Evolutionary conservation across 2,329 filamentous ascomycete genomes (phyloP).

Genomic region (Colletotrichum sp.): DNA sequence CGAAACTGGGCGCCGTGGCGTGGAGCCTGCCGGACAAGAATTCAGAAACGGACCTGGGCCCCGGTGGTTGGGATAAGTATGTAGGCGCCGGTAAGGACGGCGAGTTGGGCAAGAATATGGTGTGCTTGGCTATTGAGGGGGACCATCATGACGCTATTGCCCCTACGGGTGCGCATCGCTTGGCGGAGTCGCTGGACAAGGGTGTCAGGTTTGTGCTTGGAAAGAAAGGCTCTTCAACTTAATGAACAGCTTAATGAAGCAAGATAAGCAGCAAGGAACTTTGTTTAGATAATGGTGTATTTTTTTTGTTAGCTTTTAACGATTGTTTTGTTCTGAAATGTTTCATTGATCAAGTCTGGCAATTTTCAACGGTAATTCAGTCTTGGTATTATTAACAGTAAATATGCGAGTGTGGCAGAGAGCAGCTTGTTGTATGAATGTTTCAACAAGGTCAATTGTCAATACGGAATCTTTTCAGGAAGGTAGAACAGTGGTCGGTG

Average conservation of each 20-base stretch:
- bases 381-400: too few relatives aligned
- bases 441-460: too few relatives aligned
- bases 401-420: rapidly evolving
- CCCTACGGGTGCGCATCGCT: background rate
- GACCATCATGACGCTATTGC: background rate
- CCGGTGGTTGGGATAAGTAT: background rate
- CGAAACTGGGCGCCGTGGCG: background rate
- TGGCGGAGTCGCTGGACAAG: background rate
- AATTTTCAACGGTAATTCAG: background rate
- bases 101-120: background rate
- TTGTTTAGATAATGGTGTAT: background rate
- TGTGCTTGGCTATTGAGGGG: background rate
- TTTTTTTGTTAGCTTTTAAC: background rate
- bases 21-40: background rate
- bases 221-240: background rate
- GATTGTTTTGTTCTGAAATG: background rate
- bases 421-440: too few relatives aligned
- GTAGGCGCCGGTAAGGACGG: background rate
- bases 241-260: background rate
- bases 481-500: rapidly evolving
- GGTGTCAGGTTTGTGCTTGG: background rate
- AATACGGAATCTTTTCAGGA: too few relatives aligned
- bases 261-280: background rate
- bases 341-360: background rate
- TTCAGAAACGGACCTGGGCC: background rate